Percentiles rank a stretch among this genome's conserved stretches.
These are phyloP conservation scores for Trichoderma erinaceum DNA, from an alignment of 495 filamentous ascomycete genomes.

Conservation along the genomic window DNA sequence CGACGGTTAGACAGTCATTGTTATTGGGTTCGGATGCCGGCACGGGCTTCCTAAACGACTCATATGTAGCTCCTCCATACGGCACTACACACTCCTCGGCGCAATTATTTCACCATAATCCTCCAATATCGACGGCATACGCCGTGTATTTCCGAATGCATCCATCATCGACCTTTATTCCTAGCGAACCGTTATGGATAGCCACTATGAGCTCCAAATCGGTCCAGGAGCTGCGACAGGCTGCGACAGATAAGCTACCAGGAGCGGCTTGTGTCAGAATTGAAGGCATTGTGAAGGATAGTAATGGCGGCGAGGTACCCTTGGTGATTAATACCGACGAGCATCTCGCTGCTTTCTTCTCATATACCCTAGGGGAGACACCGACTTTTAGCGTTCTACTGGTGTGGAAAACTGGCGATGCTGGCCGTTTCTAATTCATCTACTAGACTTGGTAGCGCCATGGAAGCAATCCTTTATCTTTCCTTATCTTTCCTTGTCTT, in stretches of 20 bases:
- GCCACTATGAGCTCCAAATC: conserved; percentile 50
- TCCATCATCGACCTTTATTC: conserved; percentile 43
- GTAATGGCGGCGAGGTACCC: conserved; percentile 47
- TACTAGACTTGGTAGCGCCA: too few relatives aligned
- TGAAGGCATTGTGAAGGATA: conserved; percentile 60
- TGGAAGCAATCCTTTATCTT: too few relatives aligned
- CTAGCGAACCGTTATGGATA: conserved; percentile 53
- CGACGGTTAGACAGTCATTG: not conserved
- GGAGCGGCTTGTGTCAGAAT: conserved; percentile 50
- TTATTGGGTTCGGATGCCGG: not conserved
- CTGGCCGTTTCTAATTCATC: too few relatives aligned
- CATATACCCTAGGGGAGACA: conserved; percentile 56
- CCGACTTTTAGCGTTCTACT: conserved; percentile 55
- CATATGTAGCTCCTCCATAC: not conserved
- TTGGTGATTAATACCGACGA: conserved; percentile 61
- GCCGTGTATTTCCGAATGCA: conserved; percentile 62
- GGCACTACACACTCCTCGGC: not conserved
- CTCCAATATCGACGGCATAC: not conserved
- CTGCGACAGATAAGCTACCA: conserved; percentile 52
- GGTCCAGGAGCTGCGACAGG: conserved; percentile 47
- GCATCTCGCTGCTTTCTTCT: conserved; percentile 63
- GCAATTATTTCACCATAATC: not conserved
- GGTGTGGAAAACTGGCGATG: conserved; percentile 22
- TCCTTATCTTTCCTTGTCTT: too few relatives aligned
- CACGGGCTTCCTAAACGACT: not conserved